Conservation (phyloP, 257 asterid species). For the Petunia secreta region DNA sequence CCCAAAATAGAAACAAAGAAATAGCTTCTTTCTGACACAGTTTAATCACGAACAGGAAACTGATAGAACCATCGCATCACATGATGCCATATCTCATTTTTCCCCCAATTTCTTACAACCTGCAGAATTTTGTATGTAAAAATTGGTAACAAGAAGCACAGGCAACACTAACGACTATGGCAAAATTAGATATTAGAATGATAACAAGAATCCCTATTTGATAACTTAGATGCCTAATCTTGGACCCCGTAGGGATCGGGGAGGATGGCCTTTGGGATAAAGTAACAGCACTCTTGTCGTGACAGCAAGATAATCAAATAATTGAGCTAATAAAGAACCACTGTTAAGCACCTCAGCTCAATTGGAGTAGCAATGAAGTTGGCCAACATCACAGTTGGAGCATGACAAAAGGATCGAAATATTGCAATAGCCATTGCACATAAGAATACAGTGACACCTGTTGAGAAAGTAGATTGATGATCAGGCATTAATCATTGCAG, state of each 20-base stretch:
- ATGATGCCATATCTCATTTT: slow-evolving; percentile 6
- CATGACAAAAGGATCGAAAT: slow-evolving; percentile 76
- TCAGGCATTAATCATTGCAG: neutral
- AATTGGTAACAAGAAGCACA: neutral
- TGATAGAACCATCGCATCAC: neutral
- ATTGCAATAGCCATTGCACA: slow-evolving; percentile 83
- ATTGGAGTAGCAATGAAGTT: slow-evolving; percentile 88
- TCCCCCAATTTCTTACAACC: slow-evolving; percentile 12
- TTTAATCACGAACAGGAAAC: neutral
- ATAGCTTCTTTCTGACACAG: neutral
- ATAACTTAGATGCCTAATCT: neutral
- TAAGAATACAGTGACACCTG: slow-evolving; percentile 87
- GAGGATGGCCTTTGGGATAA: neutral
- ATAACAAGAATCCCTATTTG: neutral
- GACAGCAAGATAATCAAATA: neutral
- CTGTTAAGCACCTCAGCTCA: slow-evolving; percentile 61
- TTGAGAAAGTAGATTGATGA: slow-evolving; percentile 21
- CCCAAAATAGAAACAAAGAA: neutral
- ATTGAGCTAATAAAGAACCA: slow-evolving; percentile 12
- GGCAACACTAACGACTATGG: neutral
- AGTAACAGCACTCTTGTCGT: neutral
- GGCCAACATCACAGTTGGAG: slow-evolving; percentile 93
- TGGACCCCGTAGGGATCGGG: neutral
- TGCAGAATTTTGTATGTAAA: neutral
- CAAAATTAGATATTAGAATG: neutral